Evolutionary conservation across 495 filamentous ascomycete species (phyloP).

Genomic region (Geoglossum glabrum): DNA sequence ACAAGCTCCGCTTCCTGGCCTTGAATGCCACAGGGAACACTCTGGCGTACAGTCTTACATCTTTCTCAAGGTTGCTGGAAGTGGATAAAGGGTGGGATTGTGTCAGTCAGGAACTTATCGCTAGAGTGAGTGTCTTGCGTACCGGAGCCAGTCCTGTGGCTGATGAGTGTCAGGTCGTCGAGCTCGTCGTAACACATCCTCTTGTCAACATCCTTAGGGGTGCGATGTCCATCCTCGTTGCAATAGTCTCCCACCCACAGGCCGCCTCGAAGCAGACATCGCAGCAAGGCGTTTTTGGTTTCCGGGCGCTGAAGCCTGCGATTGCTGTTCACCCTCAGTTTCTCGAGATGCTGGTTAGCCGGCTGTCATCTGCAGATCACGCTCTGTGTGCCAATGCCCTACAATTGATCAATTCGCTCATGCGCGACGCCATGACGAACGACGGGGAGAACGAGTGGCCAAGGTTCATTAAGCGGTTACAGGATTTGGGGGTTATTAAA

Average conservation of each 20-base stretch:
- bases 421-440: slow-evolving; percentile 79
- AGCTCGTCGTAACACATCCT: slow-evolving; percentile 86
- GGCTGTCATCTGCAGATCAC: slow-evolving; percentile 84
- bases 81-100: slow-evolving; percentile 95
- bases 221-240: slow-evolving; percentile 88
- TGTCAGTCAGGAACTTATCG: slow-evolving; percentile 44
- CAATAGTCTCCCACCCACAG: slow-evolving; percentile 71
- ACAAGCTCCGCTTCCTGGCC: slow-evolving; percentile 58
- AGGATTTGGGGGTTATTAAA: slow-evolving; percentile 85
- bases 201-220: slow-evolving; percentile 93
- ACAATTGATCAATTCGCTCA: slow-evolving; percentile 84
- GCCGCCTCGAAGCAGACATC: slow-evolving; percentile 19
- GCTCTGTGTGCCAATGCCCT: slow-evolving; percentile 89
- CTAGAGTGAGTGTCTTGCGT: slow-evolving; percentile 30
- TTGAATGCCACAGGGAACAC: slow-evolving; percentile 82
- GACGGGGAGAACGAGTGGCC: slow-evolving; percentile 71
- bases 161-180: slow-evolving; percentile 41
- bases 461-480: slow-evolving; percentile 78
- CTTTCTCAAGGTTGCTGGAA: slow-evolving; percentile 67
- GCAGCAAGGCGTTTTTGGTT: slow-evolving; percentile 47
- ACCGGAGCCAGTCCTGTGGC: not conserved
- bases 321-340: slow-evolving; percentile 83
- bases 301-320: slow-evolving; percentile 78
- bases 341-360: slow-evolving; percentile 76
- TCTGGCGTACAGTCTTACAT: slow-evolving; percentile 80